Percentiles rank a stretch among this genome's conserved stretches.
phyloP scores from a whole-genome alignment of 768 basidiomycete genomes.

The Phlegmacium glaucopus region DNA sequence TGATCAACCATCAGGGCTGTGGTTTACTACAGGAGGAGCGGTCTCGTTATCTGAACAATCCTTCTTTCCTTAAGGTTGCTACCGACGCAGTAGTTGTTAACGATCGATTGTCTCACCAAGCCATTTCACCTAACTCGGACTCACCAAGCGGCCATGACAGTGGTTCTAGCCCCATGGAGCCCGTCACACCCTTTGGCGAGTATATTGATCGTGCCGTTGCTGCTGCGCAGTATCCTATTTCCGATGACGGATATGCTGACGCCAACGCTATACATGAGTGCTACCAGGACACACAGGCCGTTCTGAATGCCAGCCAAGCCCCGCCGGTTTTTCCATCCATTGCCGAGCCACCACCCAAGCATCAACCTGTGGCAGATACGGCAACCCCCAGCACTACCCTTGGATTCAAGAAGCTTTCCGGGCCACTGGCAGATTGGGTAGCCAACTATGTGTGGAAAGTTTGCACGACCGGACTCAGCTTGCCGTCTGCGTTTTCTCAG shows the following conservation, averaged over 20 bases:
- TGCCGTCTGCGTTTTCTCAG: constrained; percentile 51
- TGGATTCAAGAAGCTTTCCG: constrained; percentile 69
- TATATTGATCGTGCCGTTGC: constrained; percentile 73
- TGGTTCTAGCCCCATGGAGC: constrained; percentile 68
- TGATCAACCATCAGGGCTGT: constrained; percentile 10
- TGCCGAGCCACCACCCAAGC: constrained; percentile 34
- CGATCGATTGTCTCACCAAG: constrained; percentile 35
- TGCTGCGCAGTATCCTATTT: constrained; percentile 23
- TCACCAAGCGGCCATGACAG: constrained; percentile 46
- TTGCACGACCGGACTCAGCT: constrained; percentile 66
- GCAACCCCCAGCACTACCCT: constrained; percentile 48
- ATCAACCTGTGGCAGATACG: constrained; percentile 39
- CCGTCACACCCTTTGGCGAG: constrained; percentile 73
- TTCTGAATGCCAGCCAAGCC: constrained; percentile 14
- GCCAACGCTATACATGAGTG: constrained; percentile 9
- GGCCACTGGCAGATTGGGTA: constrained; percentile 78
- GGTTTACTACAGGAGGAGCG: constrained; percentile 7
- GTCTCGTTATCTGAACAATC: constrained; percentile 7
- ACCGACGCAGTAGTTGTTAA: constrained; percentile 25
- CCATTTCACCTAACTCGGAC: constrained; percentile 56
- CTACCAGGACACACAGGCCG: constrained; percentile 12
- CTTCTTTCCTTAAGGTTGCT: constrained; percentile 14
- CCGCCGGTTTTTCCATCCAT: constrained; percentile 28
- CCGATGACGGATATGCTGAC: constrained; percentile 11
- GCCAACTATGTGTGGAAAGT: constrained; percentile 80